Evolutionary conservation across 1,139 yeast species (phyloP).

Genomic region (Scheffersomyces lignicola): DNA sequence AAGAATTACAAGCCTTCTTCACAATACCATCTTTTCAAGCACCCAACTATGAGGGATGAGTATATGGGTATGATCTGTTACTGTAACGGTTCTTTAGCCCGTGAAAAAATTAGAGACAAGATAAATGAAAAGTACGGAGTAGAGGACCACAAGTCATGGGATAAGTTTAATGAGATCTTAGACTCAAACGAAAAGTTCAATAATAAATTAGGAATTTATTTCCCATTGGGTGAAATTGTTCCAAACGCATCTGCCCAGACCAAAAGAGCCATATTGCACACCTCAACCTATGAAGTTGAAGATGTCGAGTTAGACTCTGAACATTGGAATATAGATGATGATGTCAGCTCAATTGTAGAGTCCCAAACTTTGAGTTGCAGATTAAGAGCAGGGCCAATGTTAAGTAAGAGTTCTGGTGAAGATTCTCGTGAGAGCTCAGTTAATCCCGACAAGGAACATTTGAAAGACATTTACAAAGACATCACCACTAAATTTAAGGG

Average conservation of each 20-base stretch:
- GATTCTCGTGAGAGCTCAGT: constrained; percentile 14
- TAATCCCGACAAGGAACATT: constrained; percentile 14
- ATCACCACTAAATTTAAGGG: constrained; percentile 36
- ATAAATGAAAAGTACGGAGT: constrained; percentile 49
- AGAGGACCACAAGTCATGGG: constrained; percentile 52
- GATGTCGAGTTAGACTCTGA: constrained; percentile 18
- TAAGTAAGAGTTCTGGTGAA: constrained; percentile 20
- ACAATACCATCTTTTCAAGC: constrained; percentile 81
- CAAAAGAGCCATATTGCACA: constrained; percentile 44
- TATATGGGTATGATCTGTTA: constrained; percentile 97
- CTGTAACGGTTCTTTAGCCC: constrained; percentile 86
- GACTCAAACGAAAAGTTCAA: constrained; percentile 37
- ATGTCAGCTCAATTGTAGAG: constrained; percentile 77
- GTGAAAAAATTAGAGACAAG: constrained; percentile 71
- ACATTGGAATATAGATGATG: constrained; percentile 55
- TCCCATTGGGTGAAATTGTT: constrained; percentile 86
- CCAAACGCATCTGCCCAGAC: constrained; percentile 72
- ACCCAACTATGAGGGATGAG: constrained; percentile 73
- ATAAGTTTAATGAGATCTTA: constrained; percentile 58
- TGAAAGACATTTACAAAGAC: constrained; percentile 22
- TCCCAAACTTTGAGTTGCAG: constrained; percentile 87
- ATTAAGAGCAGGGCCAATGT: constrained; percentile 74
- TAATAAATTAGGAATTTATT: constrained; percentile 70
- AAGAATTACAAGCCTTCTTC: constrained; percentile 77
- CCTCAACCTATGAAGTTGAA: constrained; percentile 16